Evolutionary conservation across 2,329 filamentous ascomycete genomes (phyloP).

Genomic region (Xylaria sp.): DNA sequence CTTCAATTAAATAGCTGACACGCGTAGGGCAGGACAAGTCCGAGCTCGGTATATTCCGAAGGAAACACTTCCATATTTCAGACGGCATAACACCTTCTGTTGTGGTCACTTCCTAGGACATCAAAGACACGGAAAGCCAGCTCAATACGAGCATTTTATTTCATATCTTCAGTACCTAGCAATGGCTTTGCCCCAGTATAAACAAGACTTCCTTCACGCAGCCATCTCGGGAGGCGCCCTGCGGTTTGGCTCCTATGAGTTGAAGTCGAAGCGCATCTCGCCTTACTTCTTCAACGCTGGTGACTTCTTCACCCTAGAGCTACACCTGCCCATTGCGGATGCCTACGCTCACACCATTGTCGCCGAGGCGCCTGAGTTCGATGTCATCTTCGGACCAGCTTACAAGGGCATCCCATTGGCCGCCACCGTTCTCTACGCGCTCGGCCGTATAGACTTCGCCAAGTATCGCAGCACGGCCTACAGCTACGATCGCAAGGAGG

Average conservation of each 20-base stretch:
- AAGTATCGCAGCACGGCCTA: constrained; percentile 80
- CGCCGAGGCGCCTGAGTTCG: constrained; percentile 66
- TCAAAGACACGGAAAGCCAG: not conserved
- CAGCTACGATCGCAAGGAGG: constrained; percentile 95
- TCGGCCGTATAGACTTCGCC: constrained; percentile 74
- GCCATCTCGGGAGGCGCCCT: constrained; percentile 76
- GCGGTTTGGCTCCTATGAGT: constrained; percentile 84
- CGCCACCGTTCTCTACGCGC: constrained; percentile 78
- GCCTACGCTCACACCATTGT: constrained; percentile 79
- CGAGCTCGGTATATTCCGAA: too few relatives aligned
- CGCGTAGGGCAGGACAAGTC: not conserved
- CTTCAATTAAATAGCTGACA: constrained; percentile 3
- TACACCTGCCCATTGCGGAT: constrained; percentile 80
- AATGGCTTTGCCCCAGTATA: constrained; percentile 71
- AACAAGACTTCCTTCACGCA: constrained; percentile 76
- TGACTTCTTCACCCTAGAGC: constrained; percentile 83
- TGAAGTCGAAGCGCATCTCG: constrained; percentile 91
- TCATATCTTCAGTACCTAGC: constrained; percentile 6
- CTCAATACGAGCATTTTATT: not conserved
- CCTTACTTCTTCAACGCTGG: constrained; percentile 99
- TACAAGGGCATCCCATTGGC: constrained; percentile 98
- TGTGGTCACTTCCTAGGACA: not conserved
- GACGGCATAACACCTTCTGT: not conserved
- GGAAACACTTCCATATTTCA: not conserved
- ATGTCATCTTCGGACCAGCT: constrained; percentile 91